Evolutionary conservation across 345 rosid species (phyloP).

Genomic region (Eucalyptus marginata): DNA sequence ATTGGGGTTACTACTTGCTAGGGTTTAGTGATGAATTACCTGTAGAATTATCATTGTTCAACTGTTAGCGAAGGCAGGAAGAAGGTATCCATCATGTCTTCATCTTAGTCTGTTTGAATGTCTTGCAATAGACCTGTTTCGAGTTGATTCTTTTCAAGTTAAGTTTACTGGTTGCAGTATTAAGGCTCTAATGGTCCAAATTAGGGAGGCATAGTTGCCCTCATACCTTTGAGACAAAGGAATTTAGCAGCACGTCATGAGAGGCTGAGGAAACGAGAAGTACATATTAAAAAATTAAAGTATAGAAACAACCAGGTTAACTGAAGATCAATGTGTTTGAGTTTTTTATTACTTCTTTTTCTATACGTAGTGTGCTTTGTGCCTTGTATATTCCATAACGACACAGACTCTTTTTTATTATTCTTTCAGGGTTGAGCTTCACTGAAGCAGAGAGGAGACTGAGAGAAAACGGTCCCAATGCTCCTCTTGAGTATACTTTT

Average conservation of each 20-base stretch:
- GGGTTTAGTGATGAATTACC: background rate
- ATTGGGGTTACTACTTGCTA: background rate
- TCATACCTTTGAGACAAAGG: background rate
- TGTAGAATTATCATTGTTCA: background rate
- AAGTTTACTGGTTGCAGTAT: background rate
- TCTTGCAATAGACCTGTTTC: background rate
- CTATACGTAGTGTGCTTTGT: background rate
- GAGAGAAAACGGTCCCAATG: constrained; percentile 53
- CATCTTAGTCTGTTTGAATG: background rate
- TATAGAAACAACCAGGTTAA: background rate
- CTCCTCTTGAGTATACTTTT: constrained; percentile 30
- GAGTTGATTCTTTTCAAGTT: background rate
- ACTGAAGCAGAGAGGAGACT: constrained; percentile 58
- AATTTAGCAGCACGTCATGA: background rate
- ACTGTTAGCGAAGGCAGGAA: background rate
- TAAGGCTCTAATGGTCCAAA: background rate
- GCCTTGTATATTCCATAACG: background rate
- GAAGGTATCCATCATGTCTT: background rate
- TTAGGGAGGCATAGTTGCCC: background rate
- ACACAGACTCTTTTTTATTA: background rate
- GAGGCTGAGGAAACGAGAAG: background rate
- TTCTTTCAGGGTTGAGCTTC: constrained; percentile 47
- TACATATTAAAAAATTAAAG: background rate
- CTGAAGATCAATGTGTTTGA: background rate
- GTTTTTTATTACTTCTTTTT: background rate